Base-by-base conservation (phyloP, 192 early-diverging fungal genomes). In the Podila verticillata region DNA sequence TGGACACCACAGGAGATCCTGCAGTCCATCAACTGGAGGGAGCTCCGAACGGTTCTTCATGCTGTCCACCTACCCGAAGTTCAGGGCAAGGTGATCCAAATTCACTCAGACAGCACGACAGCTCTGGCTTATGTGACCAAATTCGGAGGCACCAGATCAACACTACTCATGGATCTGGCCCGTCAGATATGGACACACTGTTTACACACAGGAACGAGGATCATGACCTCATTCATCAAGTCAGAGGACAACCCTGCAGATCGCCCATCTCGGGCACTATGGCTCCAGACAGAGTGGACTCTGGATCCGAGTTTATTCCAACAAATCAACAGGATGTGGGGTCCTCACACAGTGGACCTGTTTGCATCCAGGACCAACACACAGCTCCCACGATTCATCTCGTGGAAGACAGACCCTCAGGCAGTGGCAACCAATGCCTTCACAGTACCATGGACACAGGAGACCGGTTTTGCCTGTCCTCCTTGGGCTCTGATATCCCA, bases 71-170 rank as follows among this genome's bases (percentile, higher is more conserved):
- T 35, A 2, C 35, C 35, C 35, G 5, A 35, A 7, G 35, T 35
- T 0, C 35, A 68, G 9, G 67, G 67, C 17, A 68, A 67, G 24
- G 35, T 36, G 9, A 47, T 69, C 17, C 20, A 57, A 31, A 51
- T 73, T 10, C 59, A 35, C 24, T 68, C 66, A 57, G 70, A 82
- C 79, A 82, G 74, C 49, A 65, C 54, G 10, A 74, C 72, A 6
- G 67, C 81, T 2, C 65, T 74, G 19, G 72, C 81, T 1, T 74
- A 82, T 35, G 48, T 74, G 57, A 74, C 70, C 72, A 62, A 70
- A 30, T 74, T 72, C 31, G 80, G 72, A 22, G 80, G 80, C 15
- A 69, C 78, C 6, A 48, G 63, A 5, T 81, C 69, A 1, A 65
- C 67, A 7, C 28, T 57, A 1, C 61, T 84, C 3, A 75, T 71